Evolutionary conservation across 1,139 yeast species (phyloP).

Genomic region (Geotrichum carabidarum): DNA sequence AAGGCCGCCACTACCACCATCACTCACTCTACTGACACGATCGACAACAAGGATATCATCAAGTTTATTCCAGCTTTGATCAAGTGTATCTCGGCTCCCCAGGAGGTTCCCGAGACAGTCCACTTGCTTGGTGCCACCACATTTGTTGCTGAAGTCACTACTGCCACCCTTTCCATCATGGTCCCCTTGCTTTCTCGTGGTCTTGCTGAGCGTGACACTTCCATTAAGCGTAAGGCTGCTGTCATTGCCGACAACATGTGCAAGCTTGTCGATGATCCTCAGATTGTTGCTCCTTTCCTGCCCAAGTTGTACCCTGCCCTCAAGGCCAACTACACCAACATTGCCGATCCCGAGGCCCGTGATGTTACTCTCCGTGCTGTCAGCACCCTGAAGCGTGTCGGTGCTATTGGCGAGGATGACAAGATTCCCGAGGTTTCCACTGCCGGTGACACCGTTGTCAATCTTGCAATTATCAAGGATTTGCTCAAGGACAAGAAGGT

Average conservation of each 20-base stretch:
- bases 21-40: conserved; percentile 94
- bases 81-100: conserved; percentile 93
- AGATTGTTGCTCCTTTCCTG: conserved; percentile 99
- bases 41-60: conserved; percentile 98
- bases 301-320: conserved; percentile 91
- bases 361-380: conserved; percentile 95
- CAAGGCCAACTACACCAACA: conserved; percentile 86
- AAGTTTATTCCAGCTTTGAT: conserved; percentile 97
- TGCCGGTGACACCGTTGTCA: conserved; percentile 92
- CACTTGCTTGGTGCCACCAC: conserved; percentile 99
- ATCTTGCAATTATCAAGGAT: conserved; percentile 73
- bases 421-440: conserved; percentile 92
- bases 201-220: conserved; percentile 98
- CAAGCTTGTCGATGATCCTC: conserved; percentile 99
- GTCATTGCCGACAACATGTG: conserved; percentile 99
- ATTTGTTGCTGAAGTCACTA: conserved; percentile 98
- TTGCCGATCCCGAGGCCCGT: conserved; percentile 99
- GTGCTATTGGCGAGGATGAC: conserved; percentile 89
- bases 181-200: conserved; percentile 98
- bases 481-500: conserved; percentile 66
- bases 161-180: conserved; percentile 98
- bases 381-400: conserved; percentile 96
- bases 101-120: conserved; percentile 97
- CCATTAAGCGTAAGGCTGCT: conserved; percentile 99
- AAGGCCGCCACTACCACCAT: conserved; percentile 92